A percentile compares a stretch with the other conserved stretches of the same genome.
Evolutionary conservation across 1,139 yeast genomes (phyloP).

Genomic region (Spencermartinsiella ligniputridi): DNA sequence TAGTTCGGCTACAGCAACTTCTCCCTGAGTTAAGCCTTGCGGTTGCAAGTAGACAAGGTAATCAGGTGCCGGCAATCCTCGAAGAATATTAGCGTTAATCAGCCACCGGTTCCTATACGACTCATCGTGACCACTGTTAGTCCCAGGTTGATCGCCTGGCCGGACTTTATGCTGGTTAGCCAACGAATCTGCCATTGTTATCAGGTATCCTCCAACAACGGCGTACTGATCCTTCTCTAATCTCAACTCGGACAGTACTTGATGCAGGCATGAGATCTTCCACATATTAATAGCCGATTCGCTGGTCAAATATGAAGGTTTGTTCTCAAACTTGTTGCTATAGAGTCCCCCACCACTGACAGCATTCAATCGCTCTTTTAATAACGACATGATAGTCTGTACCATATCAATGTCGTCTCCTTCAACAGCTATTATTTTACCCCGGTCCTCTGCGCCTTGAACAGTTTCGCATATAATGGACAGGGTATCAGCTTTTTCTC

Average conservation of each 20-base stretch:
- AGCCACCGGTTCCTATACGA: constrained; percentile 26
- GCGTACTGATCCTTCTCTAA: constrained; percentile 16
- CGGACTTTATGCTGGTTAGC: constrained; percentile 15
- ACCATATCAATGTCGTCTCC: constrained; percentile 24
- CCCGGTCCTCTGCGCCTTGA: constrained; percentile 9
- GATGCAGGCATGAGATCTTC: constrained; percentile 28
- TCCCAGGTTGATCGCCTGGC: constrained; percentile 3
- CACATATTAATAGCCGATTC: constrained; percentile 26
- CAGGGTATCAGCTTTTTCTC: constrained; percentile 29
- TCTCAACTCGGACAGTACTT: constrained; percentile 20
- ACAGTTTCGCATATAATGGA: constrained; percentile 25
- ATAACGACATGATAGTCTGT: constrained; percentile 14
- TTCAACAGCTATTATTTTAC: constrained; percentile 26
- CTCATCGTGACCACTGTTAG: constrained; percentile 7
- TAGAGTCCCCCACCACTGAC: constrained; percentile 16
- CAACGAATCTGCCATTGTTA: constrained; percentile 27
- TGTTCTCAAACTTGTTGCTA: constrained; percentile 13
- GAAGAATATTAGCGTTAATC: constrained; percentile 22
- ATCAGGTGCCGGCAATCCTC: constrained; percentile 30
- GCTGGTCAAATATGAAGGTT: constrained; percentile 21
- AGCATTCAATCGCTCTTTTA: constrained; percentile 16
- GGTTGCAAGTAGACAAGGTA: constrained; percentile 23
- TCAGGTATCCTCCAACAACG: constrained; percentile 26
- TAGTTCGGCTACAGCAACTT: constrained; percentile 24
- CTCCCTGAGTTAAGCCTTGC: constrained; percentile 20